phyloP scores from a whole-genome alignment of 352 stramenopile genomes.

The Globisporangium iwayamae region DNA sequence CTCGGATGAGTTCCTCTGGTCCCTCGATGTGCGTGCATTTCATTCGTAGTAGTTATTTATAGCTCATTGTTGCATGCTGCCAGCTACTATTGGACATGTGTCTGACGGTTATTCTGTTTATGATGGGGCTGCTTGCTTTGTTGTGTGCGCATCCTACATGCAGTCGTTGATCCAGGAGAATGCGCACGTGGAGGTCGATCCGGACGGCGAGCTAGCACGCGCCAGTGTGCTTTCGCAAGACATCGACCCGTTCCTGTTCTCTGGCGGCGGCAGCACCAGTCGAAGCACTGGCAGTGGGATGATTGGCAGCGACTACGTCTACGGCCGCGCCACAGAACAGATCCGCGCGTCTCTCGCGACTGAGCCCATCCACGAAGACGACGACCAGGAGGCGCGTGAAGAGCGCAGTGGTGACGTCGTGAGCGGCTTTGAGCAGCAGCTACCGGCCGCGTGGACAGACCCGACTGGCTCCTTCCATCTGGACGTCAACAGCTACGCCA shows the following conservation, averaged over 20 bases:
- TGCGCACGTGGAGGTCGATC: conserved; percentile 24
- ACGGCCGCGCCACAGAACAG: conserved; percentile 23
- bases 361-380: conserved; percentile 8
- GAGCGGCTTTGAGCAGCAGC: conserved; percentile 22
- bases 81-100: conserved; percentile 1
- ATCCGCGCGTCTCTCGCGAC: conserved; percentile 19
- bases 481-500: conserved; percentile 22
- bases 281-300: conserved; percentile 7
- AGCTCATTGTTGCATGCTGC: background rate
- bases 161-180: conserved; percentile 48
- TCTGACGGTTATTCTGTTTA: conserved; percentile 15
- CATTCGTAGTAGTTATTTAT: background rate
- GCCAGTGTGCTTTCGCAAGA: conserved; percentile 46
- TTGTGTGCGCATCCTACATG: background rate
- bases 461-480: conserved; percentile 3
- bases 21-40: conserved; percentile 50
- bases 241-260: conserved; percentile 20
- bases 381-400: conserved; percentile 29
- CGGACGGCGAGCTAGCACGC: conserved; percentile 32
- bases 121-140: background rate
- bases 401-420: conserved; percentile 26
- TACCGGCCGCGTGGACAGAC: conserved; percentile 10
- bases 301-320: conserved; percentile 48
- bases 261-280: background rate
- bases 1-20: conserved; percentile 67